Evolutionary conservation across 2,329 filamentous ascomycete species (phyloP), one percentile per base, ranked within the genome.

Genomic region (Hypoxylon sp.): DNA sequence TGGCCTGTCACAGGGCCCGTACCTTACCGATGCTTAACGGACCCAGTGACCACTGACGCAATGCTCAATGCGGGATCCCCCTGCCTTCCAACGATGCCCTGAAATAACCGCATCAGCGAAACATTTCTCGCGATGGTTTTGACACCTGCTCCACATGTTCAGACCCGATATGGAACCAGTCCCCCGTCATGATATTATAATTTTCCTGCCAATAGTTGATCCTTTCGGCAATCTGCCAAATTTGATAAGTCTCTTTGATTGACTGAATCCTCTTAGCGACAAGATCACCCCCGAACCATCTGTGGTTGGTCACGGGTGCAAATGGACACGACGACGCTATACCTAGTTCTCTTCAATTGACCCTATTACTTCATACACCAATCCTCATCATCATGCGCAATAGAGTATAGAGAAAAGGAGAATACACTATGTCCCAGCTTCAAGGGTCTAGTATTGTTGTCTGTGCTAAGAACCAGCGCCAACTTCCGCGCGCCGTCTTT

Each of bases 11-110:
- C 9, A 30, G 28, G 28, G 28, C 4, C 23, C 25, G 17, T 45
- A 43, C n/a, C n/a, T n/a, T n/a, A n/a, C 38, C n/a, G 32, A 13
- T 55, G 4, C 49, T 19, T 14, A 19, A 50, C 23, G 17, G n/a
- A 34, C 51, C 60, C 17, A 63, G 32, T 64, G 64, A 69, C 58
- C 59, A 49, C 59, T 72, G 67, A 70, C 69, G 67, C 64, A 63
- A 72, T 72, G 65, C 63, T 60, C 62, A 63, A 72, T 72, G 65
- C 63, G 62, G 65, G 62, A 70, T 68, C 63, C 68, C 38, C 70
- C 65, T 70, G 60, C 59, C 63, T 55, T 52, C 49, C 3, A 30
- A 49, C 50, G 60, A 58, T 63, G 67, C 46, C 53, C 49, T 63
- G 60, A 69, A 55, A 43, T 53, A n/a, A 32, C 46, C 38, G 52